These are phyloP conservation scores for Fusarium sp. DNA, from an alignment of 2,329 filamentous ascomycete genomes.

Conservation along the genomic window DNA sequence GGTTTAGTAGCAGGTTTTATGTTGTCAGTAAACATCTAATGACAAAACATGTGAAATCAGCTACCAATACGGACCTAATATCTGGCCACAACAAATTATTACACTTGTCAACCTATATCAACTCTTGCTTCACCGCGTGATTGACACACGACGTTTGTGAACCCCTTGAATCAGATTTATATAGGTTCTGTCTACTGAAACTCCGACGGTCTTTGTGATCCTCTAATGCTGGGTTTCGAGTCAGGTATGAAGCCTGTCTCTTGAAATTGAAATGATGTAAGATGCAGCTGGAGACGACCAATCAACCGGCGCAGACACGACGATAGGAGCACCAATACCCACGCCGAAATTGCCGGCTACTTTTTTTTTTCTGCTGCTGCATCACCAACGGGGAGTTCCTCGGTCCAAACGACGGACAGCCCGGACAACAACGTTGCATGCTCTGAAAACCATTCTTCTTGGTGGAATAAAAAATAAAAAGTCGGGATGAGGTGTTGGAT, in stretches of 20 bases:
- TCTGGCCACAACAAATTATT: background rate
- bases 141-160: background rate
- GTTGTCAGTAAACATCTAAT: background rate
- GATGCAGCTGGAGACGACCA: background rate
- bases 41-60: background rate
- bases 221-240: slow-evolving; percentile 8
- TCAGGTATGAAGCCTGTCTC: slow-evolving; percentile 10
- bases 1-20: background rate
- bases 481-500: slow-evolving; percentile 10
- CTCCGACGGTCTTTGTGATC: background rate
- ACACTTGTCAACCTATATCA: background rate
- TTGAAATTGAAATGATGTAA: slow-evolving; percentile 22
- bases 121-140: background rate
- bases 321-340: background rate
- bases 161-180: background rate
- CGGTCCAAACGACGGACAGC: background rate
- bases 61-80: background rate
- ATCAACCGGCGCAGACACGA: background rate
- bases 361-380: background rate
- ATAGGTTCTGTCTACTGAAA: background rate
- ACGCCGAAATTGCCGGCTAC: slow-evolving; percentile 2
- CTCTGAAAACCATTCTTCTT: slow-evolving; percentile 25
- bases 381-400: background rate
- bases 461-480: slow-evolving; percentile 13
- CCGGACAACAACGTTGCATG: background rate